A percentile compares a stretch with the other conserved stretches of the same genome.
phyloP scores from a whole-genome alignment of 192 early-diverging fungal species.

The Coemansia sp. region DNA sequence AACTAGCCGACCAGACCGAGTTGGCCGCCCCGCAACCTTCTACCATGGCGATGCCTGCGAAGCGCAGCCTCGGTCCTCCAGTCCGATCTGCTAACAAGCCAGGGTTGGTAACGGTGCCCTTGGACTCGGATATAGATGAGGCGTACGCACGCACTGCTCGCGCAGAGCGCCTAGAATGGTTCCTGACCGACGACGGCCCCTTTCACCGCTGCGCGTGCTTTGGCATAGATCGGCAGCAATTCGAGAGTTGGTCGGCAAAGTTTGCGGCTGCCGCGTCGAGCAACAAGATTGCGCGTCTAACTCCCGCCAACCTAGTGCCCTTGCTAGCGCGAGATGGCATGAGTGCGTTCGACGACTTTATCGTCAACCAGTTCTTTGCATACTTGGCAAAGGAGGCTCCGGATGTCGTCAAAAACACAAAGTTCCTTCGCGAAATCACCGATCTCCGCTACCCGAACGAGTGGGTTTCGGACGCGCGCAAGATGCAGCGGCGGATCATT shows the following conservation, averaged over 20 bases:
- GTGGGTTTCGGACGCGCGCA: slow-evolving; percentile 75
- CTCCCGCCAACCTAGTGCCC: slow-evolving; percentile 20
- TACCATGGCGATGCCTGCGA: too few species aligned
- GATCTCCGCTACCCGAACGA: slow-evolving; percentile 82
- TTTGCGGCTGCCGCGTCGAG: slow-evolving; percentile 16
- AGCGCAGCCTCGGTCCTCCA: not conserved
- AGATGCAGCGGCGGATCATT: slow-evolving; percentile 78
- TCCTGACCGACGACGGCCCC: slow-evolving; percentile 3
- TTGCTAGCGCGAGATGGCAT: slow-evolving; percentile 24
- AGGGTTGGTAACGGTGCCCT: slow-evolving; percentile 7
- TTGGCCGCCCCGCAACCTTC: not conserved
- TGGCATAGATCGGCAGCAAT: slow-evolving; percentile 31
- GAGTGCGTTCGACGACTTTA: slow-evolving; percentile 20
- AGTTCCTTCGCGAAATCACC: slow-evolving; percentile 62
- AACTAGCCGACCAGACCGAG: not conserved
- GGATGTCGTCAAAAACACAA: slow-evolving; percentile 45
- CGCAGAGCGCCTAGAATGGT: slow-evolving; percentile 14
- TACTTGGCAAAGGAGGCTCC: slow-evolving; percentile 56
- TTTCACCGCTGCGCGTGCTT: slow-evolving; percentile 40
- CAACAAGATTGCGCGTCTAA: slow-evolving; percentile 28
- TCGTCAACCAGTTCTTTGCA: slow-evolving; percentile 48
- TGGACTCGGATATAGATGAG: slow-evolving; percentile 37
- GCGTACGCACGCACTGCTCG: slow-evolving; percentile 23
- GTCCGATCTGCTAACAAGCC: not conserved
- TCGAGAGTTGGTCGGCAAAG: slow-evolving; percentile 33